Evolutionary conservation across 345 rosid genomes (phyloP), one percentile per base, ranked within the genome.

Genomic region (Eucalyptus curtisii): DNA sequence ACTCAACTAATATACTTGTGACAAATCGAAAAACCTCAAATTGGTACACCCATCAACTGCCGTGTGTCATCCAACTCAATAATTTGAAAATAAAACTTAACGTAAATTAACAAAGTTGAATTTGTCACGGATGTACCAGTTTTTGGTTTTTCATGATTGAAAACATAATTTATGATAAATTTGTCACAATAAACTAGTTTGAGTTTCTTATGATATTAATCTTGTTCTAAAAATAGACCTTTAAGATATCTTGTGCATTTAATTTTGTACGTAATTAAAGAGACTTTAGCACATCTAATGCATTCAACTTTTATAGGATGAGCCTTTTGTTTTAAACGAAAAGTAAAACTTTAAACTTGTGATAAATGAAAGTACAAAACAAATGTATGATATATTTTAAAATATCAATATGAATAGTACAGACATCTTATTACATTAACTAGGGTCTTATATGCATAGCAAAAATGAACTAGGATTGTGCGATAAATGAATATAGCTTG

Each of bases 91-190:
- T 7, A 52, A 2, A 52, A 52, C 1, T 52, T 52, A 52, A 52
- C 1, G 0, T 52, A 52, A 52, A 52, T 1, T 2, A 52, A 52
- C 0, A 0, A 0, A 52, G 57, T 52, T 52, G 1, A 52, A 52
- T 52, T 52, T 52, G 10, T 52, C 2, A 52, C 0, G 0, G 0
- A 52, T 19, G 0, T 52, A 52, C 4, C 5, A 0, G 0, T 13
- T 52, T 49, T 52, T 7, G 2, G 0, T 19, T 52, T 52, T 52
- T 52, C 9, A 1, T 52, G 4, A 7, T 52, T 52, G 0, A 52
- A 52, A 52, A 52, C 4, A 19, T 8, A 20, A 0, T 20, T 52
- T 52, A 52, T 1, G 0, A 8, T 52, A 19, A 52, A 52, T 52
- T 52, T 7, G 2, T 19, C 4, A 52, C 4, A 19, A 52, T 52